Evolutionary conservation across 2,329 filamentous ascomycete genomes (phyloP), one percentile per base, ranked within the genome.

Genomic region (Colletotrichum echinochloae): DNA sequence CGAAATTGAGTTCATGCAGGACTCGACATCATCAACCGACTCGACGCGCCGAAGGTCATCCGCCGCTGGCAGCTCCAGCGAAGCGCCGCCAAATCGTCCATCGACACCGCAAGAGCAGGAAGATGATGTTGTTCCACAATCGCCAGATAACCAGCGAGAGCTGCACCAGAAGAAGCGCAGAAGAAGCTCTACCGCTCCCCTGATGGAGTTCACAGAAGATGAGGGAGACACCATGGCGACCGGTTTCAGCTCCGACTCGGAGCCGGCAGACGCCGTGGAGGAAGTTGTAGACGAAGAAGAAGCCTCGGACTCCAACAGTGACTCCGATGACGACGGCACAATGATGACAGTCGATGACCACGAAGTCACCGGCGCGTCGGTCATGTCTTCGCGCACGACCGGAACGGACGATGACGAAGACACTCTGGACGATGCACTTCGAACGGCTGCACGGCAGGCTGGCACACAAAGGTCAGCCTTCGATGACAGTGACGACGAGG

Each of bases 1-100:
- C 77, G 95, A 96, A 66, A 89, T 98, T 54, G 95, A 98, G 77
- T 92, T 95, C 73, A 88, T 90, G 78, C 94, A 95, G 77, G 95
- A 98, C 78, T 94, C 94, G 26, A 97, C 94, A 1, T 92, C 91
- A 9, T 92, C 92, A 0, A 92, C 91, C 0, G 93, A 95, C 73
- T 90, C 91, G 14, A 94, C 92, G 16, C 86, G 94, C 74, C 88
- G 93, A 72, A 89, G 91, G 62, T 96, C 94, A 4, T 89, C 88
- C 18, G 79, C 87, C 37, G 84, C 78, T 1, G 77, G 77, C 2
- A 77, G 37, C 41, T 49, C 54, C 16, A 62, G 60, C 23, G 63
- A 51, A 30, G 59, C 76, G n/a, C 74, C 80, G 1, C 72, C 74
- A 28, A 88, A 91, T 61, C 84, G 87, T 1, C 87, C 88, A 3